Conservation (phyloP, 2,329 filamentous ascomycete genomes). For the Cadophora luteo-olivacea region DNA sequence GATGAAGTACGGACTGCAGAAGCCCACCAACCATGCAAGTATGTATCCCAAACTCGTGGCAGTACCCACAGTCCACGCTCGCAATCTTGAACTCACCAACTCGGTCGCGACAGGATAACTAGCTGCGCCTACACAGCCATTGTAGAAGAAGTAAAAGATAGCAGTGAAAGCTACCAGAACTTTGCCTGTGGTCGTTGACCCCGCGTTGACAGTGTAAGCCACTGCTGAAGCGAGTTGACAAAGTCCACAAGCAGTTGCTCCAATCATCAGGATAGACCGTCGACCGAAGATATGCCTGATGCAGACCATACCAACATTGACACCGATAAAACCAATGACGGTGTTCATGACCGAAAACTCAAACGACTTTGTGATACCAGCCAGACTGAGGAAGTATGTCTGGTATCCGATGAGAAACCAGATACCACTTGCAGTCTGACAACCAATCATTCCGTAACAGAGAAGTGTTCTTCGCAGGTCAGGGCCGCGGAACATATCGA, state of each 20-base stretch:
- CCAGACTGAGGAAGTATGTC: slow-evolving; percentile 27
- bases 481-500: slow-evolving; percentile 37
- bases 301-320: slow-evolving; percentile 43
- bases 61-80: slow-evolving; percentile 52
- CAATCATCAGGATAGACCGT: slow-evolving; percentile 44
- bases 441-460: slow-evolving; percentile 35
- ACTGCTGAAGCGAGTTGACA: slow-evolving; percentile 45
- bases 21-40: slow-evolving; percentile 46
- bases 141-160: slow-evolving; percentile 47
- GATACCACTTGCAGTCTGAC: slow-evolving; percentile 21
- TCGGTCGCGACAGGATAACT: slow-evolving; percentile 31
- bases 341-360: slow-evolving; percentile 46
- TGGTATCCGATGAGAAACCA: slow-evolving; percentile 25
- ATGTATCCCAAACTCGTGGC: slow-evolving; percentile 50
- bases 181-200: slow-evolving; percentile 37
- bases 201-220: slow-evolving; percentile 43
- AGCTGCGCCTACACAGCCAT: slow-evolving; percentile 42
- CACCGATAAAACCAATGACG: slow-evolving; percentile 45
- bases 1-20: slow-evolving; percentile 46
- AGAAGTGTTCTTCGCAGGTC: slow-evolving; percentile 46
- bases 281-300: slow-evolving; percentile 43
- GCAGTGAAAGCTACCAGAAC: slow-evolving; percentile 45
- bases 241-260: slow-evolving; percentile 44
- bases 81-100: slow-evolving; percentile 51
- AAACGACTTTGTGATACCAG: slow-evolving; percentile 45